Evolutionary conservation across 2,329 filamentous ascomycete genomes (phyloP).

Genomic region (Sclerotinia spermophila): DNA sequence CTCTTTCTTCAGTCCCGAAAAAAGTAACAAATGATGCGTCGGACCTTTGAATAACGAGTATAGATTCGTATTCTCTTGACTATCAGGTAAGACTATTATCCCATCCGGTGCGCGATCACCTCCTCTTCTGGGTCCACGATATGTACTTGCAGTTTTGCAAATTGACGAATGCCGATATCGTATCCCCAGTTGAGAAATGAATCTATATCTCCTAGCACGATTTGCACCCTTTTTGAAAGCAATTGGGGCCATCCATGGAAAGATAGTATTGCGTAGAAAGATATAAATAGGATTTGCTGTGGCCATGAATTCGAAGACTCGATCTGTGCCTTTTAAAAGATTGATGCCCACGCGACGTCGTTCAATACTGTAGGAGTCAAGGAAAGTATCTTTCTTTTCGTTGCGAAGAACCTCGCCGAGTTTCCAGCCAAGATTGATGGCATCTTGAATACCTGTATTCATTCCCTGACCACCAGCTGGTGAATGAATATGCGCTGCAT

Average conservation of each 20-base stretch:
- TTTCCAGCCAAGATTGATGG: conserved; percentile 40
- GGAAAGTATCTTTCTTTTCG: conserved; percentile 38
- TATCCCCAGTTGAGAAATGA: conserved; percentile 43
- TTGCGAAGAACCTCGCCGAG: conserved; percentile 35
- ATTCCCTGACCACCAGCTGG: conserved; percentile 40
- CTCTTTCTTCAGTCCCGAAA: conserved; percentile 29
- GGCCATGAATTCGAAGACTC: conserved; percentile 41
- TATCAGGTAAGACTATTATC: conserved; percentile 23
- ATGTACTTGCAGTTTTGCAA: conserved; percentile 36
- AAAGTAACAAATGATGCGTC: conserved; percentile 37
- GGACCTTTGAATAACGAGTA: conserved; percentile 32
- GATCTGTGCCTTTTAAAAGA: conserved; percentile 44
- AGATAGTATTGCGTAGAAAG: conserved; percentile 40
- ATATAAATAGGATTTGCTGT: conserved; percentile 39
- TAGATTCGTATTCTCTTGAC: conserved; percentile 26
- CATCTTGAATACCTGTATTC: conserved; percentile 40
- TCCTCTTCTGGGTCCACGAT: conserved; percentile 41
- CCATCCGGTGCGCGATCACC: conserved; percentile 48
- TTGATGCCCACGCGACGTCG: conserved; percentile 45
- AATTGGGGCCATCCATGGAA: conserved; percentile 42
- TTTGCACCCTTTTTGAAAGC: conserved; percentile 30
- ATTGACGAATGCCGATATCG: conserved; percentile 43
- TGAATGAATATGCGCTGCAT: conserved; percentile 40
- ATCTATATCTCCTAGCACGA: conserved; percentile 34
- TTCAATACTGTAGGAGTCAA: conserved; percentile 48